Evolutionary conservation across 1,284 basidiomycete species (phyloP).

Genomic region (Rhodotorula sp.): DNA sequence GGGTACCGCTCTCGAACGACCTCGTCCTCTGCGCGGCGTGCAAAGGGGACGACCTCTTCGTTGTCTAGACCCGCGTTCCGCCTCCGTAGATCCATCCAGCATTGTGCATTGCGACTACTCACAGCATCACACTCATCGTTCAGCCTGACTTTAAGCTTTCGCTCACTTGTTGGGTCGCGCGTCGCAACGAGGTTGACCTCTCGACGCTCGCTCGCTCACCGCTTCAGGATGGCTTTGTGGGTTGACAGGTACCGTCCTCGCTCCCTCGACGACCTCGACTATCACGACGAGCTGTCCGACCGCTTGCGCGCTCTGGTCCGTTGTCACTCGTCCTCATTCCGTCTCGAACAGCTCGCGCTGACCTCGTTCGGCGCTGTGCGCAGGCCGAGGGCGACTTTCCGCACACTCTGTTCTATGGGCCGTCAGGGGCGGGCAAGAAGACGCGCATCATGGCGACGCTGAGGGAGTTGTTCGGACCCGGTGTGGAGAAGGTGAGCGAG

Average conservation of each 20-base stretch:
- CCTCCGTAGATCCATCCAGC: background rate
- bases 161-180: background rate
- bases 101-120: background rate
- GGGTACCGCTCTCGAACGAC: constrained; percentile 39
- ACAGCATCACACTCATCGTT: background rate
- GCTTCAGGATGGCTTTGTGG: constrained; percentile 30
- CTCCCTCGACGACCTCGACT: constrained; percentile 79
- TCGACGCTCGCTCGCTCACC: background rate
- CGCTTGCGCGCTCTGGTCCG: constrained; percentile 76
- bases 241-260: constrained; percentile 75
- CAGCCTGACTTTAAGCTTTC: background rate
- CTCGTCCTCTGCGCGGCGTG: constrained; percentile 39
- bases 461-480: constrained; percentile 83
- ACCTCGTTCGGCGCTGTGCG: background rate
- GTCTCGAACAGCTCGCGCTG: background rate
- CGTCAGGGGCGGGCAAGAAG: constrained; percentile 96
- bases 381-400: constrained; percentile 69
- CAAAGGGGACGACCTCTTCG: constrained; percentile 15
- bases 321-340: constrained; percentile 13
- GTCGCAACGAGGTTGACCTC: too few species aligned
- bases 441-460: constrained; percentile 89
- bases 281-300: constrained; percentile 77
- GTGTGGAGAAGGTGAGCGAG: constrained; percentile 79
- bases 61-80: constrained; percentile 6
- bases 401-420: constrained; percentile 96